Percentiles rank a stretch among this genome's conserved stretches.
Conservation (phyloP, 257 asterid species). For the Nyctanthes arbortristis region DNA sequence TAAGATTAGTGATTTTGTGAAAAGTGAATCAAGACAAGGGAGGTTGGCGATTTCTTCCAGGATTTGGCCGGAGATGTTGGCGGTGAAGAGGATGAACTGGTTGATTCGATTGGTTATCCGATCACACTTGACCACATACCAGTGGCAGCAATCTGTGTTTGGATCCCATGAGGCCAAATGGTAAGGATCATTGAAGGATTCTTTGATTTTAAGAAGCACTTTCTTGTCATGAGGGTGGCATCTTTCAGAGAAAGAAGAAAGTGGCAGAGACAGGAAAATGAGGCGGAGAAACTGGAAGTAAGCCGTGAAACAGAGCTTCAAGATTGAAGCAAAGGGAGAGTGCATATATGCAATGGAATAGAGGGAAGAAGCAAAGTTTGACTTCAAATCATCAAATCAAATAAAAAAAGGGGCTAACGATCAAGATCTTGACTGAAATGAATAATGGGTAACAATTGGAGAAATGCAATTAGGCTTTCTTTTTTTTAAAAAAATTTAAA, state of each 20-base stretch:
- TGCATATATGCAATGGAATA: too few species aligned
- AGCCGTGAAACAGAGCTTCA: too few species aligned
- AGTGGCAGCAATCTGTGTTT: slow-evolving; percentile 46
- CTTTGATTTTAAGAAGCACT: slow-evolving; percentile 41
- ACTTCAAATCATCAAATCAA: too few species aligned
- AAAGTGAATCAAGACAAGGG: slow-evolving; percentile 33
- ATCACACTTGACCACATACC: slow-evolving; percentile 39
- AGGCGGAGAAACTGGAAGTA: too few species aligned
- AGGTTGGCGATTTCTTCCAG: slow-evolving; percentile 39
- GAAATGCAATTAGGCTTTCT: too few species aligned
- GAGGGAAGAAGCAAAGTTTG: too few species aligned
- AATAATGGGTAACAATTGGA: too few species aligned
- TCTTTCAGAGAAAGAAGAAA: not conserved
- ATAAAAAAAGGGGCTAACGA: too few species aligned
- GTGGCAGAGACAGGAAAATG: not conserved
- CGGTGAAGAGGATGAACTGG: slow-evolving; percentile 21
- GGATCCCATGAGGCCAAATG: slow-evolving; percentile 40
- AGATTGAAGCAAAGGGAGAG: too few species aligned
- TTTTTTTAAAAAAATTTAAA: too few species aligned
- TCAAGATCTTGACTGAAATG: too few species aligned
- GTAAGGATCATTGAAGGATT: slow-evolving; percentile 30
- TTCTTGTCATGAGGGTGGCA: slow-evolving; percentile 46
- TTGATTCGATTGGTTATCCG: slow-evolving; percentile 30
- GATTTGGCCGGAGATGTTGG: slow-evolving; percentile 31
- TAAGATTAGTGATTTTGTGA: slow-evolving; percentile 34